A percentile compares a stretch with the other conserved stretches of the same genome.
These are phyloP conservation scores for Paecilomyces variotii DNA, from an alignment of 2,329 filamentous ascomycete genomes.

Conservation along the genomic window DNA sequence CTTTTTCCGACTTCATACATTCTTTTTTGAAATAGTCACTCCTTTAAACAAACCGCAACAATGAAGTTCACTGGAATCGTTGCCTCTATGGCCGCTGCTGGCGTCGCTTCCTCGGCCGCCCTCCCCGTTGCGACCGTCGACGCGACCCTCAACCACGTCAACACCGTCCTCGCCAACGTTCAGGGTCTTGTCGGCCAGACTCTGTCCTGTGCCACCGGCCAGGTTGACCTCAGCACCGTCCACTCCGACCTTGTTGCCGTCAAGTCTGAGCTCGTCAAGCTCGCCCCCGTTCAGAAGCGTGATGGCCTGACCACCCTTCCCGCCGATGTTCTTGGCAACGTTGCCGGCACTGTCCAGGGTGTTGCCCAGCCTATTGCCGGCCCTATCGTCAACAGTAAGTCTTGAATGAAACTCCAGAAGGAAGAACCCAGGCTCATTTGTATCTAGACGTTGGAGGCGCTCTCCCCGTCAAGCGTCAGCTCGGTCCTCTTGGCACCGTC, in stretches of 20 bases:
- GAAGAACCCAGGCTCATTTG: no score
- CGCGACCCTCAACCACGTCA: slow-evolving; percentile 8
- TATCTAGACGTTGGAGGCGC: slow-evolving; percentile 2
- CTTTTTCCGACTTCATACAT: neutral
- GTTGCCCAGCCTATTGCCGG: neutral
- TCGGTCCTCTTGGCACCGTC: slow-evolving; percentile 3
- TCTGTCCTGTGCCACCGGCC: slow-evolving; percentile 3
- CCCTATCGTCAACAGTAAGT: slow-evolving; percentile 1
- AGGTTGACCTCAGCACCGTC: slow-evolving; percentile 5
- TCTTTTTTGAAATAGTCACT: slow-evolving; percentile 11
- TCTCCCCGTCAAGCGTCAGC: slow-evolving; percentile 7
- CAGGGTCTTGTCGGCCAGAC: slow-evolving; percentile 8
- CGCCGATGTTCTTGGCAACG: neutral
- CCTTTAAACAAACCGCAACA: slow-evolving; percentile 13
- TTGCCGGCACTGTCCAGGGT: neutral
- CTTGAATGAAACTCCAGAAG: no score
- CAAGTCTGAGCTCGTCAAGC: slow-evolving; percentile 2
- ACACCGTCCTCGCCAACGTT: slow-evolving; percentile 10
- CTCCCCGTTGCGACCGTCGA: slow-evolving; percentile 14
- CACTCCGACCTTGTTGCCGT: neutral
- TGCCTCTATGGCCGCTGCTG: slow-evolving; percentile 22
- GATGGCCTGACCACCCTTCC: neutral
- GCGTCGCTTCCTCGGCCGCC: slow-evolving; percentile 21
- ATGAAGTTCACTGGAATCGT: slow-evolving; percentile 32
- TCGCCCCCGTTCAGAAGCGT: neutral